Evolutionary conservation across 371 early-diverging fungal species (phyloP), one percentile per base, ranked within the genome.

Genomic region (Lichtheimia ornata): DNA sequence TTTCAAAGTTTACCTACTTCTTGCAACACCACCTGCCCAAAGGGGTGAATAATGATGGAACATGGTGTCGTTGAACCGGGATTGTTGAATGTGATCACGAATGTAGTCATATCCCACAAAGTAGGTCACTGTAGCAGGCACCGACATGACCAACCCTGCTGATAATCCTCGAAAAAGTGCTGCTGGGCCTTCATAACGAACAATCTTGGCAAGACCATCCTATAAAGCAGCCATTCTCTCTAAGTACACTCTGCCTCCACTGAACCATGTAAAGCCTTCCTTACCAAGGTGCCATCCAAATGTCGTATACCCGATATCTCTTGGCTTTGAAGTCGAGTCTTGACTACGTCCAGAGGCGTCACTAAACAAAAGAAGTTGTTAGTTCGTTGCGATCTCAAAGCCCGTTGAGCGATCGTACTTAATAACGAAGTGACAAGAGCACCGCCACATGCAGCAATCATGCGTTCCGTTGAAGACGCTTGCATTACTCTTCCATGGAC

Each of bases 41-140:
- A 98, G 70, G 0, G 97, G 94, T 35, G 81, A 73, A 51, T 80
- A 80, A 7, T 50, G 50, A 58, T 79, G 67, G 2, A 79, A 20
- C 5, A 62, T 20, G 13, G 74, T 69, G 45, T 69, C 60, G n/a
- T 54, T 62, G 57, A 68, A 70, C 3, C 63, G 58, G 12, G 74
- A 68, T 7, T 49, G 61, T 18, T 30, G 41, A 18, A 53, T 61
- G n/a, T 47, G 58, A 62, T 90, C 92, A 53, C 93, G 82, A 27
- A 96, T 74, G 55, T 87, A 77, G 70, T 98, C 98, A 69, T 97
- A 98, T 4, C 97, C 97, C 0, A 94, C 89, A 82, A 93, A 97
- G 70, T 98, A 98, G 28, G 96, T 89, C 18, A 94, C 88, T 0
- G 96, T 97, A 3, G 97, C 86, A 1, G 98, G 98, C 4, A 95